Percentiles rank a stretch among this genome's conserved stretches.
Conservation (phyloP, 2,329 filamentous ascomycete species). For the Apiospora arundinis region DNA sequence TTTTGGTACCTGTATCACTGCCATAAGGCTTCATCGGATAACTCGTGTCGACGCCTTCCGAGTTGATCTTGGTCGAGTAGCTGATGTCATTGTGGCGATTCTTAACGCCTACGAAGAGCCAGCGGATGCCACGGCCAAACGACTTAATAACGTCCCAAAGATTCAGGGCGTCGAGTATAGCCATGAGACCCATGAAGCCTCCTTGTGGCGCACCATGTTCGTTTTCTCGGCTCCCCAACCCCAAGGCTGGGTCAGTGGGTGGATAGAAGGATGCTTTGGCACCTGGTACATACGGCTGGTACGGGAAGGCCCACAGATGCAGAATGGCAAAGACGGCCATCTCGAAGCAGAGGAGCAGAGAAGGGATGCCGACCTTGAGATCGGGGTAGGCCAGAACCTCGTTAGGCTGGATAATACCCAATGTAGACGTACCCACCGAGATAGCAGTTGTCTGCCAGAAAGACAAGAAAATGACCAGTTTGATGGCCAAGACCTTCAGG, state of each 20-base stretch:
- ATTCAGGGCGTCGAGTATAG: conserved; percentile 76
- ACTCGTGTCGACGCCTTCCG: conserved; percentile 44
- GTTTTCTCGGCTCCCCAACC: conserved; percentile 51
- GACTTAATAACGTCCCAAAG: conserved; percentile 85
- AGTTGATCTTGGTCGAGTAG: conserved; percentile 48
- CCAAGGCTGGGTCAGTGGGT: conserved; percentile 47
- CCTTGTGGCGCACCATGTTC: conserved; percentile 61
- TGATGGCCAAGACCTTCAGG: conserved; percentile 84
- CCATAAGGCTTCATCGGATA: conserved; percentile 42
- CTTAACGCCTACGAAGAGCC: conserved; percentile 79
- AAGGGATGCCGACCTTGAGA: conserved; percentile 81
- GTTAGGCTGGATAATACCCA: conserved; percentile 67
- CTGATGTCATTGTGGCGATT: conserved; percentile 60
- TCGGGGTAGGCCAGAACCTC: conserved; percentile 72
- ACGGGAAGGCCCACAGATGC: conserved; percentile 84
- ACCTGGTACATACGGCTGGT: conserved; percentile 67
- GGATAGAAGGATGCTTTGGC: conserved; percentile 56
- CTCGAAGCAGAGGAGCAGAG: conserved; percentile 79
- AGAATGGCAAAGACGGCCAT: conserved; percentile 82
- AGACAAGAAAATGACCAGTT: conserved; percentile 88
- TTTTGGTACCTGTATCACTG: conserved; percentile 32
- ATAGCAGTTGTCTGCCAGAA: conserved; percentile 78
- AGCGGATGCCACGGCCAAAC: conserved; percentile 76
- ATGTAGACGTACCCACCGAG: conserved; percentile 59
- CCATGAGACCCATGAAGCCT: conserved; percentile 68